Conservation (phyloP, 108 stramenopile species). For the Nitzschia sp. region DNA sequence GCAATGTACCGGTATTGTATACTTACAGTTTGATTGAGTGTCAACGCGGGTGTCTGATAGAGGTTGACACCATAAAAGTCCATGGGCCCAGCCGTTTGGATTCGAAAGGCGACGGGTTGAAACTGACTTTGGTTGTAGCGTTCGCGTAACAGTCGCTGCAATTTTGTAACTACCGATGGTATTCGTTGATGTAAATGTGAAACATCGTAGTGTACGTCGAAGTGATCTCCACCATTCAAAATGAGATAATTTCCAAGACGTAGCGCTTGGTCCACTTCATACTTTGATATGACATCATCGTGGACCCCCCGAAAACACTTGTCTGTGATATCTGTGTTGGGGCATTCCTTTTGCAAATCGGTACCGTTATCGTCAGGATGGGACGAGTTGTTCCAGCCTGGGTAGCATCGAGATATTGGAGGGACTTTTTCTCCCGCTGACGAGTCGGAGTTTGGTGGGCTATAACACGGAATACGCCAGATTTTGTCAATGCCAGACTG, state of each 20-base stretch:
- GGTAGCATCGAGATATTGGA: not conserved
- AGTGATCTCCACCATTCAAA: constrained; percentile 43
- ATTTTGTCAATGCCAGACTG: constrained; percentile 26
- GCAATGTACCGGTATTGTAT: no score
- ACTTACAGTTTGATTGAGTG: constrained; percentile 34
- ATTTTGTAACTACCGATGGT: constrained; percentile 12
- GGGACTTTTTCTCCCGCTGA: not conserved
- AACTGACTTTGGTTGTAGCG: not conserved
- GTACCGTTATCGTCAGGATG: not conserved
- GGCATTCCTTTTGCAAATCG: not conserved
- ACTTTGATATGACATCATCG: constrained; percentile 25
- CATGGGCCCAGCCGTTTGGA: constrained; percentile 42
- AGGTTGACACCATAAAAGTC: constrained; percentile 27
- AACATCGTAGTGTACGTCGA: constrained; percentile 44
- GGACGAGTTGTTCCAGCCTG: not conserved
- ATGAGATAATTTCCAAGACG: constrained; percentile 37
- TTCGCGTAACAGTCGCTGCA: constrained; percentile 16
- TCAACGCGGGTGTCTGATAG: constrained; percentile 1
- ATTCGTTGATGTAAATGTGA: constrained; percentile 11
- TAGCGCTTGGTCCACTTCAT: constrained; percentile 30
- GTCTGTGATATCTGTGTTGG: not conserved
- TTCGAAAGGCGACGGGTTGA: constrained; percentile 52
- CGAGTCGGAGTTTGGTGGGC: not conserved
- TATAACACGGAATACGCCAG: constrained; percentile 39
- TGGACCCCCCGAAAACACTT: constrained; percentile 58